Percentiles rank a stretch among this genome's conserved stretches.
Conservation (phyloP, 2,329 filamentous ascomycete species). For the Colletotrichum sp. region DNA sequence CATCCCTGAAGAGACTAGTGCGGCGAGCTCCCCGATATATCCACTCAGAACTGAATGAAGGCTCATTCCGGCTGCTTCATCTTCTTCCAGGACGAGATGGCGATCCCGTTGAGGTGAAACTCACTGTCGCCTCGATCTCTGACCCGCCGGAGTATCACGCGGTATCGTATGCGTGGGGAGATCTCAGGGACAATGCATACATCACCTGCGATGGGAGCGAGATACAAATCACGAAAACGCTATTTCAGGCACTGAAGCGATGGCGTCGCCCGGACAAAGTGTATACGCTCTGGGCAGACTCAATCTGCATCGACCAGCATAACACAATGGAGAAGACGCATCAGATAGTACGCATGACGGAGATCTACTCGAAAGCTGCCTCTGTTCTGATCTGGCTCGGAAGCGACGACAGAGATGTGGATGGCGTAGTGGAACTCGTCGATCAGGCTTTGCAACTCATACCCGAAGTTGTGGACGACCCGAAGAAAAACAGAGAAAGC, state of each 20-base stretch:
- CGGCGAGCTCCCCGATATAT: not conserved
- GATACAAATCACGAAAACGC: constrained; percentile 30
- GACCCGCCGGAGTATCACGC: not conserved
- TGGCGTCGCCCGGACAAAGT: not conserved
- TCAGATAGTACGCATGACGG: not conserved
- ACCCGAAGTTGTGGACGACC: not conserved
- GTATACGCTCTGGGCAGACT: not conserved
- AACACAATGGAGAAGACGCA: not conserved
- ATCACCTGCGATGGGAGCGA: constrained; percentile 27
- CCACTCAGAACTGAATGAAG: not conserved
- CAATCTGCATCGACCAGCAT: not conserved
- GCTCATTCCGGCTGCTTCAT: not conserved
- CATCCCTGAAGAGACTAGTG: not conserved
- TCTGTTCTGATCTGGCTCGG: not conserved
- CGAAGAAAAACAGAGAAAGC: not conserved
- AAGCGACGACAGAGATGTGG: not conserved
- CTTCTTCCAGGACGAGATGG: not conserved
- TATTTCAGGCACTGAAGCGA: not conserved
- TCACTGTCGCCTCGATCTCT: not conserved
- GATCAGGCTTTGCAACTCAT: not conserved
- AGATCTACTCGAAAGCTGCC: not conserved
- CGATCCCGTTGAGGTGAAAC: not conserved
- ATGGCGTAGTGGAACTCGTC: not conserved
- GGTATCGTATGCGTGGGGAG: not conserved
- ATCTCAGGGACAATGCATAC: not conserved